Percentiles rank a stretch among this genome's conserved stretches.
Conservation (phyloP, 805 yeast genomes). For the Metschnikowia similis region DNA sequence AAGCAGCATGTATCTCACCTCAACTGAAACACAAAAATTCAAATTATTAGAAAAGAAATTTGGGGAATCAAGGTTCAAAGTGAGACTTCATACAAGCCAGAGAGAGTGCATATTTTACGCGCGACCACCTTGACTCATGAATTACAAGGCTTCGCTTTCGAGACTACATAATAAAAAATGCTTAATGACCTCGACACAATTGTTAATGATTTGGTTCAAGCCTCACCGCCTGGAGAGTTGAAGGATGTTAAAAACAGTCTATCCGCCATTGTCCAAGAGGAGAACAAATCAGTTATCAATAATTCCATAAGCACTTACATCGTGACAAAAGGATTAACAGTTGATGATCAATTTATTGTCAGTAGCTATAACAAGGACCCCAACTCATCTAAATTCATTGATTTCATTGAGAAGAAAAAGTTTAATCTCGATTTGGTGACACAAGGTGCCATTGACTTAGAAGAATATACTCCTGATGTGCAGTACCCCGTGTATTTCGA, state of each 20-base stretch:
- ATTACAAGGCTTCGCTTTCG: not conserved
- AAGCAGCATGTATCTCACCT: no score
- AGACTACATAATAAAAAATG: slow-evolving; percentile 11
- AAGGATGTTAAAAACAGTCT: slow-evolving; percentile 25
- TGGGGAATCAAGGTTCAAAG: not conserved
- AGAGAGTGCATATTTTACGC: not conserved
- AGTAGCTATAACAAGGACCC: slow-evolving; percentile 29
- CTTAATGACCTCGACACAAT: slow-evolving; percentile 24
- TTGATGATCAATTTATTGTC: slow-evolving; percentile 30
- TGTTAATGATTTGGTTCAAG: slow-evolving; percentile 26
- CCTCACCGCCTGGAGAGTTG: slow-evolving; percentile 40
- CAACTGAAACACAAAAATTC: not conserved
- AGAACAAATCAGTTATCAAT: slow-evolving; percentile 21
- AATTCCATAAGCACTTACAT: slow-evolving; percentile 27
- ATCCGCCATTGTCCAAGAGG: slow-evolving; percentile 19
- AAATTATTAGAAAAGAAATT: not conserved
- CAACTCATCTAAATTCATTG: slow-evolving; percentile 45
- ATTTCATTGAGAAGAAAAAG: slow-evolving; percentile 42
- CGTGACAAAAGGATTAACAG: slow-evolving; percentile 26
- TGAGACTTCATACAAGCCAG: not conserved
- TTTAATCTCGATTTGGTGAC: slow-evolving; percentile 59
- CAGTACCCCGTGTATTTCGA: slow-evolving; percentile 28
- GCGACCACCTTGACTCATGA: not conserved
- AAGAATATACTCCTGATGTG: slow-evolving; percentile 27
- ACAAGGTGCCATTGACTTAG: slow-evolving; percentile 50